Percentiles rank a stretch among this genome's conserved stretches.
Evolutionary conservation across 2,329 filamentous ascomycete species (phyloP).

Genomic region (Cladophialophora yegresii): DNA sequence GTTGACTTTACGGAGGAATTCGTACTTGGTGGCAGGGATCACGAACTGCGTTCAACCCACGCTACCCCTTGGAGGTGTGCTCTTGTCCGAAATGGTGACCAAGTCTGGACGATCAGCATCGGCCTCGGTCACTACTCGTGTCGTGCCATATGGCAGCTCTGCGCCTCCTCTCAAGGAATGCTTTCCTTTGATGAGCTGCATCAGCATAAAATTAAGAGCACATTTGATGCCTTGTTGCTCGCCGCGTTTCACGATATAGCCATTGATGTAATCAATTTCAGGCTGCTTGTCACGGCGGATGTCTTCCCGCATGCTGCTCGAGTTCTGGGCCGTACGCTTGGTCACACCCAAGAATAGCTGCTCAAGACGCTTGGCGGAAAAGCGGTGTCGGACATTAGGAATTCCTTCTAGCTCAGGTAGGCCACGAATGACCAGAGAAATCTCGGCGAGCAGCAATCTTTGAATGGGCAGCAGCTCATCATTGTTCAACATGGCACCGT

Average conservation of each 20-base stretch:
- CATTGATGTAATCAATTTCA: constrained; percentile 83
- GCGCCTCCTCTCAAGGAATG: constrained; percentile 10
- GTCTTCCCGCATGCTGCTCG: constrained; percentile 69
- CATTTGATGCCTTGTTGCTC: constrained; percentile 71
- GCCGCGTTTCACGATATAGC: constrained; percentile 77
- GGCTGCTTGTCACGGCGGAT: constrained; percentile 64
- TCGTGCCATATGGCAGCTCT: constrained; percentile 22
- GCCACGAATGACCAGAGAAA: constrained; percentile 67
- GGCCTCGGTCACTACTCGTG: constrained; percentile 16
- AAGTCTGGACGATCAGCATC: constrained; percentile 14
- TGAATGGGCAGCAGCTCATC: constrained; percentile 66
- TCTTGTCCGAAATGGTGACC: constrained; percentile 27
- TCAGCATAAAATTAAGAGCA: constrained; percentile 70
- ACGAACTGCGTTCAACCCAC: constrained; percentile 15
- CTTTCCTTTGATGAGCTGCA: constrained; percentile 72
- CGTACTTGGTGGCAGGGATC: background rate
- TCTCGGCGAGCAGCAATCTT: constrained; percentile 71
- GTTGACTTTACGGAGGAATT: background rate
- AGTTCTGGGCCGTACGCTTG: constrained; percentile 57
- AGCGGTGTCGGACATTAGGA: constrained; percentile 61
- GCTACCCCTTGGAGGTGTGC: constrained; percentile 20
- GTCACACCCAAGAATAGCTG: constrained; percentile 60
- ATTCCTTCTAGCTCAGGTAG: constrained; percentile 72
- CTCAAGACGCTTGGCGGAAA: constrained; percentile 63
- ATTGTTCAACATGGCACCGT: constrained; percentile 70